Conservation (phyloP, 1,284 basidiomycete genomes). For the Prillingera fragicola region DNA sequence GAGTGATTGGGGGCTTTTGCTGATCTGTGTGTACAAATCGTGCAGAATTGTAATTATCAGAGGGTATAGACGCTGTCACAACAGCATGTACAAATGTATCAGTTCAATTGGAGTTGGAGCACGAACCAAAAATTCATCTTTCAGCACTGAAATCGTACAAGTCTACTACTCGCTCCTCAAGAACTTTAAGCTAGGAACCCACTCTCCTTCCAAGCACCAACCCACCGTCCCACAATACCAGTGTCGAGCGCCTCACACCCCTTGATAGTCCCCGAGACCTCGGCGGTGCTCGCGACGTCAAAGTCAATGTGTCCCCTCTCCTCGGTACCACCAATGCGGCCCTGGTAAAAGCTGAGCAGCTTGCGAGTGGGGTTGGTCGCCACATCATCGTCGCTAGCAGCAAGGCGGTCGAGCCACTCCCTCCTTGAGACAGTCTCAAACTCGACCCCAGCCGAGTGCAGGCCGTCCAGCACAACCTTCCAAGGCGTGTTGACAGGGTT, state of each 20-base stretch:
- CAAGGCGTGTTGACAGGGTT: conserved; percentile 50
- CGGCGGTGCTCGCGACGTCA: conserved; percentile 22
- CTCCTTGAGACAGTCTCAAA: conserved; percentile 67
- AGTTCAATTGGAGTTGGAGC: too few species aligned
- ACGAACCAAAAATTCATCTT: too few species aligned
- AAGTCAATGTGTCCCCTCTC: conserved; percentile 33
- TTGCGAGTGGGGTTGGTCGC: conserved; percentile 54
- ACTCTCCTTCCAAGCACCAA: conserved; percentile 31
- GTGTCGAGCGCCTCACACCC: conserved; percentile 17
- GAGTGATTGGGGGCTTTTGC: too few species aligned
- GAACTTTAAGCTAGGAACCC: too few species aligned
- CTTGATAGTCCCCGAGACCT: conserved; percentile 30
- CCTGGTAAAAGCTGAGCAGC: conserved; percentile 45
- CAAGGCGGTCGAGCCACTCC: conserved; percentile 54
- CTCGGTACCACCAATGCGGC: conserved; percentile 24
- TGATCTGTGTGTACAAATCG: too few species aligned
- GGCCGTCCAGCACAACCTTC: conserved; percentile 59
- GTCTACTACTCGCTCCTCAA: too few species aligned
- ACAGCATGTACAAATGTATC: too few species aligned
- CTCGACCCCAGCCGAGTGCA: conserved; percentile 59
- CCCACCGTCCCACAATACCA: conserved; percentile 35
- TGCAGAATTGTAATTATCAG: too few species aligned
- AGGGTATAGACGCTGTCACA: too few species aligned
- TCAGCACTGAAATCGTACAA: too few species aligned
- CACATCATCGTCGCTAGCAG: conserved; percentile 50